Evolutionary conservation across 1,284 basidiomycete genomes (phyloP).

Genomic region (Cryptococcus sp.): DNA sequence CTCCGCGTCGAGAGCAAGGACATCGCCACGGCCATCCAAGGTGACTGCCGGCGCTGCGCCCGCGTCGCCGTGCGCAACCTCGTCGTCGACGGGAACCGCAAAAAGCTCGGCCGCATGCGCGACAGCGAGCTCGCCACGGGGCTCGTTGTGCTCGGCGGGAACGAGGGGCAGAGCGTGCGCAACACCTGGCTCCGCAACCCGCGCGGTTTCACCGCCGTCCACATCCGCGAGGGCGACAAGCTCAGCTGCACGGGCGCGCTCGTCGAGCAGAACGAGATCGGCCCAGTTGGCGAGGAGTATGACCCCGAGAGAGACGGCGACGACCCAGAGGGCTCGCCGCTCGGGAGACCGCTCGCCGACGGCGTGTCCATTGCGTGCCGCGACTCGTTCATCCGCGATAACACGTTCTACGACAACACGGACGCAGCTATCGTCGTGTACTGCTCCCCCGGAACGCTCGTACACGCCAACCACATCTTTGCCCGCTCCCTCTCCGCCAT

Average conservation of each 20-base stretch:
- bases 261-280: constrained; percentile 48
- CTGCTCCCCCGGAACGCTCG: constrained; percentile 50
- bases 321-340: constrained; percentile 47
- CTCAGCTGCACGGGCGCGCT: constrained; percentile 43
- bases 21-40: constrained; percentile 44
- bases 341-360: constrained; percentile 49
- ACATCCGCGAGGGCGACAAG: constrained; percentile 50
- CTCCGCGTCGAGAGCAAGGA: constrained; percentile 43
- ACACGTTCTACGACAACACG: constrained; percentile 48
- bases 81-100: constrained; percentile 47
- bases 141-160: constrained; percentile 47
- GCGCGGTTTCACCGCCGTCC: constrained; percentile 49
- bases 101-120: constrained; percentile 36
- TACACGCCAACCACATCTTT: constrained; percentile 48
- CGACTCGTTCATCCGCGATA: constrained; percentile 43
- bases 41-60: constrained; percentile 51
- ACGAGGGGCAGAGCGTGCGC: constrained; percentile 45
- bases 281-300: constrained; percentile 51
- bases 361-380: constrained; percentile 49
- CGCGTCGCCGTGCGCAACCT: constrained; percentile 43
- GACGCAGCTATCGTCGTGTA: constrained; percentile 51
- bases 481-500: constrained; percentile 40
- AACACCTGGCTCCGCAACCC: constrained; percentile 43
- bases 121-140: constrained; percentile 31
- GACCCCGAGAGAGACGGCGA: constrained; percentile 44